Evolutionary conservation across 2,329 filamentous ascomycete genomes (phyloP).

Genomic region (Lachnum nothofagi): DNA sequence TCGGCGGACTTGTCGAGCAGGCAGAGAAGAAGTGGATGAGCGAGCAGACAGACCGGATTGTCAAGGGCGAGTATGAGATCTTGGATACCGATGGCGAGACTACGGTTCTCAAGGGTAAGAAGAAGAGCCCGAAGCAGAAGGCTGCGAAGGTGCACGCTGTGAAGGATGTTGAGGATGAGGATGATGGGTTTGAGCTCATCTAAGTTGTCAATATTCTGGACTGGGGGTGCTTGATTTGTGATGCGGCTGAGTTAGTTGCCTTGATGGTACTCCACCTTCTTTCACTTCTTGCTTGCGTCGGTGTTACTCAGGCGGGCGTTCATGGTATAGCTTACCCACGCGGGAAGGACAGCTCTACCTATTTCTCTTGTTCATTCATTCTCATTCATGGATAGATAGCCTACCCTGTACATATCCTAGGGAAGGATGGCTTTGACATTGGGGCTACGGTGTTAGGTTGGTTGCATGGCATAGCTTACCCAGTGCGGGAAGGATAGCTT

Average conservation of each 20-base stretch:
- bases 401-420: constrained; percentile 22
- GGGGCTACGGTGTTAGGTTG: constrained; percentile 1
- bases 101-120: constrained; percentile 22
- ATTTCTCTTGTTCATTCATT: constrained; percentile 4
- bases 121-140: constrained; percentile 29
- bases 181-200: constrained; percentile 33
- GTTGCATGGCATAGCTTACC: constrained; percentile 24
- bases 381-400: constrained; percentile 12
- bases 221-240: background rate
- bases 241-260: background rate
- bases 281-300: constrained; percentile 14
- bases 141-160: constrained; percentile 14
- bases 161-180: constrained; percentile 21
- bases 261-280: constrained; percentile 11
- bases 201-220: constrained; percentile 13
- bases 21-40: constrained; percentile 31
- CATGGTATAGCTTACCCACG: constrained; percentile 25
- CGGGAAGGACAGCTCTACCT: constrained; percentile 24
- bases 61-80: constrained; percentile 33
- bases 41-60: constrained; percentile 32
- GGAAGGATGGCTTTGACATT: constrained; percentile 27
- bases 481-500: constrained; percentile 25
- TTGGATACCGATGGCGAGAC: constrained; percentile 31
- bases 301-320: constrained; percentile 3
- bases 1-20: constrained; percentile 29